Base-by-base conservation (phyloP, 1,284 basidiomycete genomes). In the Leccinum pallidistipes region DNA sequence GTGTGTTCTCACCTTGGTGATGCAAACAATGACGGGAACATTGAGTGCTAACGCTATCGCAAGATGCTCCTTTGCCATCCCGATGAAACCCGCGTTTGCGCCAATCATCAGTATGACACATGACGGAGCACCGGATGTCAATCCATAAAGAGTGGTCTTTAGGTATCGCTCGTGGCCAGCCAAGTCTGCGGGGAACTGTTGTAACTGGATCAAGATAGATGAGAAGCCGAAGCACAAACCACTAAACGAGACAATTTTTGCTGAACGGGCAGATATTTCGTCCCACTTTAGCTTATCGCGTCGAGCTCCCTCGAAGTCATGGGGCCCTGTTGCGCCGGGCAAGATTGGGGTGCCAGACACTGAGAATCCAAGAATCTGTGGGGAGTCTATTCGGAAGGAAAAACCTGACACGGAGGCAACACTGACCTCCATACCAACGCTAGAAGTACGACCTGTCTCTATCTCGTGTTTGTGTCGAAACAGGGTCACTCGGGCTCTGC, bases 381-480 rank as follows among this genome's bases (percentile, higher is more conserved):
- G 47, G 21, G 45, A 56, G 29, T 34, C 21, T 38, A 24, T 56
- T 34, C 57, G 51, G 55, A 56, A 47, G 34, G 31, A 51, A 45
- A 21, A 45, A 21, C 47, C 4, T 47, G 52, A 62, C 57, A 43
- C 27, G 43, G 18, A n/a, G 29, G 34, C 2, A 38, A 40, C 31
- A 43, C 76, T 54, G 68, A 94, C 94, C 83, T 98, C 96, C 88
- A 97, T 94, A 50, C 97, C 97, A 36, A 98, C 94, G 63, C 91
- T 94, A 32, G 92, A 95, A 0, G 97, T 98, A 58, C 97, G 81
- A 2, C 97, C 97, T 10, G 92, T 95, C 79, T 99, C 97, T 64
- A 98, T 82, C 76, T 99, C 97, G 72, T 99, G 97, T 74, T 98
- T 98, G 77, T 99, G 97, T 53, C 97, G 82, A 78, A 98, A 98